Evolutionary conservation across 2,329 filamentous ascomycete species (phyloP), one percentile per base, ranked within the genome.

Genomic region (Fusarium penzigii): DNA sequence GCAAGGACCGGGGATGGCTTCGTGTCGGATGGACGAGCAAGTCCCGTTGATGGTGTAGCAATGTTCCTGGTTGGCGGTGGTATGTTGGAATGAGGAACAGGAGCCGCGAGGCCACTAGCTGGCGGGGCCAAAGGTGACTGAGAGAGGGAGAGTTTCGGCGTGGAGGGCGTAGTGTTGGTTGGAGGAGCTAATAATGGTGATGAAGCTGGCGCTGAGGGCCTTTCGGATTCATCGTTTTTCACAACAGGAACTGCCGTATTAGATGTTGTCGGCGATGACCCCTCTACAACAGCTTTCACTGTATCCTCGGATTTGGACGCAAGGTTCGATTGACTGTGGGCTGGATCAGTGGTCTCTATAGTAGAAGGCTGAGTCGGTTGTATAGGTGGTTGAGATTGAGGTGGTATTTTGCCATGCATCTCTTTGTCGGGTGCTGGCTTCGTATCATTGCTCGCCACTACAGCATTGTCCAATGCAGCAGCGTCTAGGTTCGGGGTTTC

Each of bases 1-100:
- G 71, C 72, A 5, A 75, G 65, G 17, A 74, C 68, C n/a, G 64
- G 63, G 13, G 61, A 68, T 16, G 70, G 61, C 42, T 68, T 65
- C 5, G 63, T 42, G 25, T 68, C 64, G 17, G 54, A 41, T 3
- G 65, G 56, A 13, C 61, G 63, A 25, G 66, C 52, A 9, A 65
- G 50, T 6, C 58, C 63, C 29, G 59, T 17, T 4, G 64, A 59
- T 13, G 65, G 56, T 34, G 62, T 53, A 44, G 64, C 51, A 29
- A 52, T 39, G 39, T 25, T 46, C 49, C 44, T 51, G 48, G 17
- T 34, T 10, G 17, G 46, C 52, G 29, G 55, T 38, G 1, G 55
- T 42, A n/a, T 54, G 40, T 14, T 57, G 40, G 9, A 49, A 25
- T 2, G 57, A 11, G 54, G 54, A 16, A 50, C 43, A 16, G 64